phyloP scores from a whole-genome alignment of 2,329 filamentous ascomycete genomes.

The Stromatinia cepivora region DNA sequence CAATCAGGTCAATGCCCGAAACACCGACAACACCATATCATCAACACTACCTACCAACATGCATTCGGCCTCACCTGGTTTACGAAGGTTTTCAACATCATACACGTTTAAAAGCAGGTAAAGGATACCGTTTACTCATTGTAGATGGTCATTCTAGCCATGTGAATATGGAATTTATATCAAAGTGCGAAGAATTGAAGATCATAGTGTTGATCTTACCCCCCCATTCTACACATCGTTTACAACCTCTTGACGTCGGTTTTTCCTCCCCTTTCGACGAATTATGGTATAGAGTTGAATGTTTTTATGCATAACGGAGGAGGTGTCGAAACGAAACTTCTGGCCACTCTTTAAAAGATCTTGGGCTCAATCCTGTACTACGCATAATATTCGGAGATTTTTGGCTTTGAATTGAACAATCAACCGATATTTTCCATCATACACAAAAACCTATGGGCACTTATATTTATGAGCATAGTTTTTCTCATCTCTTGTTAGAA shows the following conservation, averaged over 20 bases:
- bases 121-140: not conserved
- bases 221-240: not conserved
- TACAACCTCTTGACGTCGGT: fast-evolving
- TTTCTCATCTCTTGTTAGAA: no score
- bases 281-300: not conserved
- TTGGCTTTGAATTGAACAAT: no score
- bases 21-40: no score
- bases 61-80: no score
- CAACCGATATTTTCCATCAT: no score
- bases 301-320: fast-evolving
- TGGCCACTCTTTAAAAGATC: not conserved
- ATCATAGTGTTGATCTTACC: not conserved
- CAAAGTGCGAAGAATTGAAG: not conserved
- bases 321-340: fast-evolving
- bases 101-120: no score
- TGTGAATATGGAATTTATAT: not conserved
- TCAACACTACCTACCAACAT: no score
- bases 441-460: no score
- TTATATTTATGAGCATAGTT: no score
- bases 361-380: not conserved
- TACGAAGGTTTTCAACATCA: no score
- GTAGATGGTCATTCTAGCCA: not conserved
- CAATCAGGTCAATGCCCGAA: no score
- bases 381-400: no score
- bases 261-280: not conserved